These are phyloP conservation scores for Takakia lepidozioides DNA, from an alignment of 225 moss, liverwort and hornwort species.

Conservation along the genomic window DNA sequence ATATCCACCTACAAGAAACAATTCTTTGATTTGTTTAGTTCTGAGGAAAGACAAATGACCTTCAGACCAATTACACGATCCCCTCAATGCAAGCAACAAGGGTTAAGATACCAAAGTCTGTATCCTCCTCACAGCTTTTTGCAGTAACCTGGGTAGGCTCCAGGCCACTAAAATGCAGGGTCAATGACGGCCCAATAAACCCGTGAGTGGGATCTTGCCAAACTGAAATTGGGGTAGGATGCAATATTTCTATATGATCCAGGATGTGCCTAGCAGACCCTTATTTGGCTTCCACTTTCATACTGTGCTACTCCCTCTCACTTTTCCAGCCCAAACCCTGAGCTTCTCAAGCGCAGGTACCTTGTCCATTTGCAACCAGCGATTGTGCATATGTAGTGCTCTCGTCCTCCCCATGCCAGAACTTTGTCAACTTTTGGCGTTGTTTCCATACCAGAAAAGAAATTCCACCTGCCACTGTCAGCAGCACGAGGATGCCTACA, in stretches of 20 bases:
- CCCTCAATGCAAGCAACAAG: too few species aligned
- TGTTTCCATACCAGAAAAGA: not conserved
- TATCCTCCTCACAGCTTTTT: too few species aligned
- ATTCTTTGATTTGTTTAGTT: too few species aligned
- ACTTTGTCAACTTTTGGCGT: not conserved
- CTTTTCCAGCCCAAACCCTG: not conserved
- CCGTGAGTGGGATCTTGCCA: not conserved
- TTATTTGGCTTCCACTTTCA: too few species aligned
- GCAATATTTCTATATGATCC: too few species aligned
- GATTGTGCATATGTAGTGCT: not conserved
- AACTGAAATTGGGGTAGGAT: not conserved
- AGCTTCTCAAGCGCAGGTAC: not conserved
- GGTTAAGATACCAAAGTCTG: too few species aligned
- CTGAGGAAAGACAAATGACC: too few species aligned
- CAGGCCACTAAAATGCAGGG: not conserved
- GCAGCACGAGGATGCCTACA: not conserved
- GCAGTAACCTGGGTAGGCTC: too few species aligned
- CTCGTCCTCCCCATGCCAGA: not conserved
- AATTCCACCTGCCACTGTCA: not conserved
- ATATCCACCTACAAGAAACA: constrained; percentile 1
- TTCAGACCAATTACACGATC: too few species aligned
- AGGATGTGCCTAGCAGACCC: too few species aligned
- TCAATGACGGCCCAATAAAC: not conserved
- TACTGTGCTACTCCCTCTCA: too few species aligned
- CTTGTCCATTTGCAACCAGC: constrained; percentile 1